Evolutionary conservation across 495 filamentous ascomycete species (phyloP), one percentile per base, ranked within the genome.

Genomic region (Platismatia glauca): DNA sequence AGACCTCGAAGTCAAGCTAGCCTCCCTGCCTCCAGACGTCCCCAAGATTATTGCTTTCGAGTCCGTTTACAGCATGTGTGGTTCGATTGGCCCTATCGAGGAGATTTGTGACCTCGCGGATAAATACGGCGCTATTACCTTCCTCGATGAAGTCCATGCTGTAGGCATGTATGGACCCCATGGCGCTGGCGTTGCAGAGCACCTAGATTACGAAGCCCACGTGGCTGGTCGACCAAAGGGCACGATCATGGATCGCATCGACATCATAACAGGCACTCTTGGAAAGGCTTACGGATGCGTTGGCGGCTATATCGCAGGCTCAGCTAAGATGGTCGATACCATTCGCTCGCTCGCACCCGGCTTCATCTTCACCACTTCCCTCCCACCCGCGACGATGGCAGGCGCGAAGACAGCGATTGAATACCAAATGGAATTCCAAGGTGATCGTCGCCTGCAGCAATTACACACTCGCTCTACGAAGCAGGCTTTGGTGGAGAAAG

Each of bases 31-130:
- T 0, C 72, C 86, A 3, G 79, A 91, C 52, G 81, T 89, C 35
- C 94, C 94, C 52, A 98, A 98, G 81, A 95, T 98, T 63, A 98
- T 98, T 65, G 94, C 94, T 24, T 98, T 97, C 66, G 94, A 98
- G 76, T 95, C 89, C 22, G 94, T 98, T 31, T 98, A 98, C 76
- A 94, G 89, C 77, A 98, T 98, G 94, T 98, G 95, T 74, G 94
- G 94, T 64, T 95, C 90, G 29, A 88, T 98, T 71, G 95, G 90
- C 0, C 95, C 94, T 5, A 97, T 98, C 65, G 90, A 90, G 75
- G 84, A 88, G 71, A 97, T 98, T 60, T 96, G 91, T 72, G 91
- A 97, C 72, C 79, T 98, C 31, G 91, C 94, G 18, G 91, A 97
- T 60, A 96, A 96, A 75, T 98, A 98, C 74, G 94, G 94, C 65